A percentile compares a stretch with the other conserved stretches of the same genome.
Conservation (phyloP, 139 green algal genomes). For the Chlamydomonas sp. region DNA sequence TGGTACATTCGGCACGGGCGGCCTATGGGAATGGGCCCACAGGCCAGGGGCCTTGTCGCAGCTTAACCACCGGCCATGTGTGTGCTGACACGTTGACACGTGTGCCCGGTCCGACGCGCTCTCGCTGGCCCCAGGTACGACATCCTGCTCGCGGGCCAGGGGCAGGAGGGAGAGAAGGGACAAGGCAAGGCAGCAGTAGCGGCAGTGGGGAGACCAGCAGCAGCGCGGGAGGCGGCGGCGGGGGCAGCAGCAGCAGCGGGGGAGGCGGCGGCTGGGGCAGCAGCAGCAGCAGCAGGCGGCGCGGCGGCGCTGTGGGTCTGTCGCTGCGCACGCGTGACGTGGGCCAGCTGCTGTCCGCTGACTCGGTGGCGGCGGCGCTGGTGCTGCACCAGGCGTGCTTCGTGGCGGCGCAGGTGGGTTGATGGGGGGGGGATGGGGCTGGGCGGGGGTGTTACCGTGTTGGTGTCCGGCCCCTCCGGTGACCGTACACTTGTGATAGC, state of each 20-base stretch:
- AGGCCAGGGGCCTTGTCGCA: no score
- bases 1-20: no score
- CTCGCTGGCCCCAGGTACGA: not conserved
- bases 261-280: no score
- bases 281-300: not conserved
- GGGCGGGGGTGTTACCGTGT: not conserved
- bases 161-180: not conserved
- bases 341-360: not conserved
- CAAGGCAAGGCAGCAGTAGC: no score
- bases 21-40: no score
- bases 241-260: not conserved
- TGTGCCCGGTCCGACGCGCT: no score
- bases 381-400: constrained; percentile 44
- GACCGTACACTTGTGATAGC: no score
- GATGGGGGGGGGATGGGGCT: not conserved
- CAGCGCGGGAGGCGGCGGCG: no score
- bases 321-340: constrained; percentile 1
- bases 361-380: constrained; percentile 25
- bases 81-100: no score
- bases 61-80: no score
- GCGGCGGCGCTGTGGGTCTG: constrained; percentile 11
- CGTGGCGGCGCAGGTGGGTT: constrained; percentile 15
- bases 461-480: not conserved
- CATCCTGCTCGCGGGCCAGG: constrained; percentile 9
- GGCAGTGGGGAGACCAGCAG: no score